These are phyloP conservation scores for Prunus mume DNA, from an alignment of 306 rosid species.

Conservation along the genomic window DNA sequence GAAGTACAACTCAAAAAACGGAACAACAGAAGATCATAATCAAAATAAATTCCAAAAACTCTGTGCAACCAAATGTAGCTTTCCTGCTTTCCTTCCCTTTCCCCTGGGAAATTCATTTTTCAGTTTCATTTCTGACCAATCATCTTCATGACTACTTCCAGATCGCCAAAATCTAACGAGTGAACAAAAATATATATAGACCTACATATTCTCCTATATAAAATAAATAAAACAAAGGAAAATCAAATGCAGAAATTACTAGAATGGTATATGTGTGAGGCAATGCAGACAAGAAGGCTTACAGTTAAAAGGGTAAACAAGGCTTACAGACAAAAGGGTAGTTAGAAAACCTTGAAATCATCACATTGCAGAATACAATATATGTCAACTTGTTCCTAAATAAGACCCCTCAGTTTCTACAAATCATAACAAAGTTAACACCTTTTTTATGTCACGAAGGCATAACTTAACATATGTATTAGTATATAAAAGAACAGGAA, in stretches of 20 bases:
- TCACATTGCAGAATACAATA: constrained; percentile 39
- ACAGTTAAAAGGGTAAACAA: constrained; percentile 24
- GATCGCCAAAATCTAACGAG: not conserved
- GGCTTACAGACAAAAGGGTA: constrained; percentile 24
- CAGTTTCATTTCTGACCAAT: not conserved
- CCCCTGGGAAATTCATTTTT: not conserved
- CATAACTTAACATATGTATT: not conserved
- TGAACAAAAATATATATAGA: not conserved
- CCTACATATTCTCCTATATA: not conserved
- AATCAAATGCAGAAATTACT: not conserved
- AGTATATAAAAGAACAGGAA: not conserved
- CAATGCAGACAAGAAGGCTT: constrained; percentile 23
- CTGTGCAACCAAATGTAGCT: not conserved
- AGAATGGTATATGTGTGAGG: not conserved
- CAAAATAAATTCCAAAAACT: not conserved
- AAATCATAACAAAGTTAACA: constrained; percentile 7
- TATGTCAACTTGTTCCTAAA: constrained; percentile 26
- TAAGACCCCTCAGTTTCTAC: constrained; percentile 30
- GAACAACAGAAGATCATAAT: not conserved
- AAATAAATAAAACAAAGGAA: not conserved
- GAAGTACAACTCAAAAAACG: not conserved
- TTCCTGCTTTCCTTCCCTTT: not conserved
- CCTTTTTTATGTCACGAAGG: not conserved
- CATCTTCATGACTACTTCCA: not conserved
- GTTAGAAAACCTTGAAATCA: constrained; percentile 25